These are phyloP conservation scores for Dryas drummondii DNA, from an alignment of 306 rosid genomes.

Conservation along the genomic window DNA sequence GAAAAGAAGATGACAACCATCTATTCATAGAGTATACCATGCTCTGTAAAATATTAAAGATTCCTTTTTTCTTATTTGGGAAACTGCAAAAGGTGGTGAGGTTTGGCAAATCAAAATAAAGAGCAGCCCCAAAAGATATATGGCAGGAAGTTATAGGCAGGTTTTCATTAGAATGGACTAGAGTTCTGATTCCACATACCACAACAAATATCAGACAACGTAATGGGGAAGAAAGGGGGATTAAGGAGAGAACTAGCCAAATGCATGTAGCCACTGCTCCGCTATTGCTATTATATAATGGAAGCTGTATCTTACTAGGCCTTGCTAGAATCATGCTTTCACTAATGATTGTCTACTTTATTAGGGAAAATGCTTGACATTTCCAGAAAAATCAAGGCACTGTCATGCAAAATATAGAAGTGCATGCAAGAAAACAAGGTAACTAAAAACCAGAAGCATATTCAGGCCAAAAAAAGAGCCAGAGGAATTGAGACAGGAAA, in stretches of 20 bases:
- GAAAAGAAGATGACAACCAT: not conserved
- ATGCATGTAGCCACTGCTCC: not conserved
- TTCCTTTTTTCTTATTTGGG: not conserved
- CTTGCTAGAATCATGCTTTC: not conserved
- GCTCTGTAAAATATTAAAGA: not conserved
- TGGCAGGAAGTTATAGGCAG: too few relatives aligned
- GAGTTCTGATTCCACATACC: not conserved
- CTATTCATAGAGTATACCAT: not conserved
- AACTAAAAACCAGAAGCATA: not conserved
- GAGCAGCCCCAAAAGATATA: not conserved
- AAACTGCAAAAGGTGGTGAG: not conserved
- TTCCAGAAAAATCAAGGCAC: not conserved
- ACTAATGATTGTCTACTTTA: not conserved
- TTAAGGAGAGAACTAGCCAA: not conserved
- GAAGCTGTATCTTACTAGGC: not conserved
- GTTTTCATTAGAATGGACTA: not conserved
- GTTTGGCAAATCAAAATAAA: not conserved
- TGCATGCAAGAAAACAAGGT: constrained; percentile 9
- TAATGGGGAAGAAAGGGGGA: not conserved
- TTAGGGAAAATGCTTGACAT: not conserved
- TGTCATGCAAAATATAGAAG: not conserved
- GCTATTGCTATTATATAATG: not conserved
- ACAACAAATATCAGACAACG: not conserved
- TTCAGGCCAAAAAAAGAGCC: not conserved
- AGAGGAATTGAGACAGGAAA: too few relatives aligned